phyloP scores from a whole-genome alignment of 345 rosid species.

The Aquilaria yunnanensis region DNA sequence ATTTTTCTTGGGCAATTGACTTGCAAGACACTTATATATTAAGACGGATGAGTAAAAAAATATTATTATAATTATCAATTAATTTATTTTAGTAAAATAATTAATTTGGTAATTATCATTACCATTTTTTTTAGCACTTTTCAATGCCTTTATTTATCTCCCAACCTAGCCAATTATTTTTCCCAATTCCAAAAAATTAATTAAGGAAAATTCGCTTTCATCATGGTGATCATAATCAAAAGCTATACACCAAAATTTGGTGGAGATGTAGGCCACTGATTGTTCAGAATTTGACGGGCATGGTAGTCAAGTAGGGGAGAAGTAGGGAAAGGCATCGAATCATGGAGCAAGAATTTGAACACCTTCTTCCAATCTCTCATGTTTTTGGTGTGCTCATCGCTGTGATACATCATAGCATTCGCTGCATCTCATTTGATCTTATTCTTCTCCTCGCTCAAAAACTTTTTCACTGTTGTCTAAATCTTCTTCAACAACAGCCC shows the following conservation, averaged over 20 bases:
- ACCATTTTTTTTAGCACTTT: no score
- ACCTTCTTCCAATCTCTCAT: constrained; percentile 67
- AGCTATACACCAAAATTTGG: constrained; percentile 33
- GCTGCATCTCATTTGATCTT: constrained; percentile 47
- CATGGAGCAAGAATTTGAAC: constrained; percentile 42
- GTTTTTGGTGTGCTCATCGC: constrained; percentile 57
- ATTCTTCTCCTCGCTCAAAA: constrained; percentile 47
- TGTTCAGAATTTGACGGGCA: constrained; percentile 27
- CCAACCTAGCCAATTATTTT: no score
- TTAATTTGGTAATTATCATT: no score
- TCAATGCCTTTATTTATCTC: no score
- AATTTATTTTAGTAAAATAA: no score
- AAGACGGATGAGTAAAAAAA: no score
- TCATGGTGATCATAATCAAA: neutral
- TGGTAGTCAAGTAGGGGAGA: constrained; percentile 30
- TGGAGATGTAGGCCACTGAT: constrained; percentile 55
- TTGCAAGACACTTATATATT: no score
- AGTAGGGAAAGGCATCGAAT: constrained; percentile 46
- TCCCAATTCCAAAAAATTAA: neutral
- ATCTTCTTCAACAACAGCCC: constrained; percentile 20
- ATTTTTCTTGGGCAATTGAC: no score
- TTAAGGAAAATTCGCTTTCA: neutral
- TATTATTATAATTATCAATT: no score
- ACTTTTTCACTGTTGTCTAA: constrained; percentile 24
- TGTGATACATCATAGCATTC: constrained; percentile 46